Percentiles rank a stretch among this genome's conserved stretches.
These are phyloP conservation scores for Arthrobotrys entomopaga DNA, from an alignment of 2,329 filamentous ascomycete genomes.

Conservation along the genomic window DNA sequence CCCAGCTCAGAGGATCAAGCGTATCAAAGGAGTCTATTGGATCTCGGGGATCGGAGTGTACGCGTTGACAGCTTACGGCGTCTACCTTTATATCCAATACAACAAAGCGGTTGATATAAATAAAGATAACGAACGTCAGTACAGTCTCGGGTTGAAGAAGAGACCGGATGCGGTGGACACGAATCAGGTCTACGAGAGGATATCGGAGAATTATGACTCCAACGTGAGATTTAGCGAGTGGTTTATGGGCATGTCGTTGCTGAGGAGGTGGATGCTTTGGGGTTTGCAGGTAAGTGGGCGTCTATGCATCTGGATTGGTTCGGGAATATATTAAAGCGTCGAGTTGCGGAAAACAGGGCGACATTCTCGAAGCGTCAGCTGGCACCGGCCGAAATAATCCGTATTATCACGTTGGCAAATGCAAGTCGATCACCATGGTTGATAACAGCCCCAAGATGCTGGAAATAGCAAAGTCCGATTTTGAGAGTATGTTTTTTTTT, in stretches of 20 bases:
- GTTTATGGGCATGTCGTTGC: constrained; percentile 58
- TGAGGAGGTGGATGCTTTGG: constrained; percentile 57
- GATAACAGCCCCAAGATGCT: constrained; percentile 58
- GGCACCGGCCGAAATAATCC: constrained; percentile 58
- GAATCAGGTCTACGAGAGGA: constrained; percentile 57
- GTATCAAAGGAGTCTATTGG: constrained; percentile 50
- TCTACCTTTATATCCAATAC: constrained; percentile 57
- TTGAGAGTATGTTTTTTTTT: constrained; percentile 56
- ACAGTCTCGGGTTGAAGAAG: constrained; percentile 26
- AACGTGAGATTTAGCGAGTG: constrained; percentile 58
- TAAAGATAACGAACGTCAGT: constrained; percentile 37
- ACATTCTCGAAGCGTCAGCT: constrained; percentile 58
- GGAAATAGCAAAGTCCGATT: constrained; percentile 56
- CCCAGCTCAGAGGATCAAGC: constrained; percentile 42
- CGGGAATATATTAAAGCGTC: constrained; percentile 3
- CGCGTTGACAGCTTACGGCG: constrained; percentile 56
- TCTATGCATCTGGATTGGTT: constrained; percentile 4
- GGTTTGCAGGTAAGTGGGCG: constrained; percentile 56
- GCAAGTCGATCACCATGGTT: constrained; percentile 58
- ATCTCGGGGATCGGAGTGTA: constrained; percentile 57
- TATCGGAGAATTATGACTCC: constrained; percentile 58
- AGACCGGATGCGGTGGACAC: constrained; percentile 52
- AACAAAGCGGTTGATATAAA: constrained; percentile 28
- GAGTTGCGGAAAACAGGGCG: constrained; percentile 54
- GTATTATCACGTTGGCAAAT: constrained; percentile 57